Conservation (phyloP, 345 rosid species). For the Ceriops decandra region DNA sequence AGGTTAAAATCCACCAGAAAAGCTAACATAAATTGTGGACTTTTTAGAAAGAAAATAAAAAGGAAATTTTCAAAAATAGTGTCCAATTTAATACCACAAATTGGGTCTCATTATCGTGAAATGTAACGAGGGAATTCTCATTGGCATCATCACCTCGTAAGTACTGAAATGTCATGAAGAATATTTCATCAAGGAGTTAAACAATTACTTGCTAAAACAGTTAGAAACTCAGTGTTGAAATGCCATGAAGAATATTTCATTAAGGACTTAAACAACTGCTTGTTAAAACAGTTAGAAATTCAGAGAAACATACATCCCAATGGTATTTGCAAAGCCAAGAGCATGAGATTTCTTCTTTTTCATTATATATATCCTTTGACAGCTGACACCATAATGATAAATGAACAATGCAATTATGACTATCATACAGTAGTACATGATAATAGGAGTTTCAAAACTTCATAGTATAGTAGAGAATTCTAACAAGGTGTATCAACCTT, state of each 20-base stretch:
- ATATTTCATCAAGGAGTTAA: constrained; percentile 11
- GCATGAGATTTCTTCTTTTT: constrained; percentile 68
- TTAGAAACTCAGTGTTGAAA: background rate
- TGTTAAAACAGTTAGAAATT: background rate
- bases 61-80: background rate
- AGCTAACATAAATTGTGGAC: background rate
- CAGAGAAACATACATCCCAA: constrained; percentile 74
- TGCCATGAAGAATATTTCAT: too few species aligned
- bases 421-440: background rate
- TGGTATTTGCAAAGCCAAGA: constrained; percentile 88
- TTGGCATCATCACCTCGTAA: constrained; percentile 63
- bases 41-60: background rate
- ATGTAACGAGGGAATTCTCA: constrained; percentile 77
- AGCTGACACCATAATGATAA: constrained; percentile 44
- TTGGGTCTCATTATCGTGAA: constrained; percentile 66
- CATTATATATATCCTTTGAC: constrained; percentile 71
- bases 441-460: constrained; percentile 1
- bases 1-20: constrained; percentile 5
- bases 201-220: constrained; percentile 1
- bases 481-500: constrained; percentile 52
- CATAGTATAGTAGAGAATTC: background rate
- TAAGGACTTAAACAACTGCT: too few species aligned
- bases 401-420: background rate
- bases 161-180: constrained; percentile 34
- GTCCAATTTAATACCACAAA: constrained; percentile 56